Evolutionary conservation across 441 rosid genomes (phyloP), one percentile per base, ranked within the genome.

Genomic region (Syzygium syzygioides): DNA sequence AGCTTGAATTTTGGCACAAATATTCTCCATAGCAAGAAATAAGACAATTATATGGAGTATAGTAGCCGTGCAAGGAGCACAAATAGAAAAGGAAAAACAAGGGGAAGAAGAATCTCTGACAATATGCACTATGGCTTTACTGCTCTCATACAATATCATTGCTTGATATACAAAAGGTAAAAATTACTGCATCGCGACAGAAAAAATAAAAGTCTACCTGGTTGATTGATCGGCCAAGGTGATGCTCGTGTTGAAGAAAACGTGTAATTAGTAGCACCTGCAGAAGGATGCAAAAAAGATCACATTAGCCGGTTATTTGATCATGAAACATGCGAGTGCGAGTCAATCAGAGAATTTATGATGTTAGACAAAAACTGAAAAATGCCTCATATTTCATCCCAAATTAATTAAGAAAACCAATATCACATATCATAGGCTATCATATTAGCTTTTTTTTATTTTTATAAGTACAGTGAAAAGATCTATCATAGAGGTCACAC

Each of bases 201-300:
- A 56, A 84, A 89, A 87, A 83, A 57, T 28, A 54, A 80, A 90
- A 85, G 84, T 57, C 90, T 92, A 96, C 99, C 93, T 96, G 98
- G 91, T 94, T 97, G 92, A 94, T 96, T 66, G 98, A 93, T 86
- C 98, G 93, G 87, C 99, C 99, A 91, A 95, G 94, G 92, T 97
- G 99, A 94, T 95, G 98, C 92, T 97, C 99, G 86, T 98, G 99
- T 92, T 98, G 99, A 90, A 98, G 95, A 91, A 96, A 98, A 86
- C 99, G 99, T 53, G 93, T 94, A 90, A 98, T 97, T 90, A 98
- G 92, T 90, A 98, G 87, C 87, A 98, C 96, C 99, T 98, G 95
- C 91, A 89, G 90, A 59, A 90, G 66, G 59, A n/a, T 55, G 83
- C 25, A 79, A 48, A 53, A 53, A 80, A 71, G 76, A 87, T 55